phyloP scores from a whole-genome alignment of 345 rosid species.

The Bruguiera parviflora region DNA sequence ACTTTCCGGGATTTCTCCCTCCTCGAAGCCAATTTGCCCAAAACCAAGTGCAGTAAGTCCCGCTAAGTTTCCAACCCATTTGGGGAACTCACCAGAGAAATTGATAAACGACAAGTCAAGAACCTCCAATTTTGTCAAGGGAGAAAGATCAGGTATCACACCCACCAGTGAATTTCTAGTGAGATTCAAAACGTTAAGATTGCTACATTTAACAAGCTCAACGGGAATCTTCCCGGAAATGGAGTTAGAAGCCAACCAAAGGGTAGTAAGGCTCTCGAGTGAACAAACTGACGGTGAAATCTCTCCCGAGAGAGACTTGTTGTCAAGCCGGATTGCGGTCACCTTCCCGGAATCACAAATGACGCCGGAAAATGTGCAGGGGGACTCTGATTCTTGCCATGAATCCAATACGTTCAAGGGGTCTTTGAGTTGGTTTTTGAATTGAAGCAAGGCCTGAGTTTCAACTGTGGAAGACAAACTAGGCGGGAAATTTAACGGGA shows the following conservation, averaged over 20 bases:
- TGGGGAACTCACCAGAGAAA: conserved; percentile 58
- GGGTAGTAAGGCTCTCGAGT: conserved; percentile 42
- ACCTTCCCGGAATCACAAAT: conserved; percentile 47
- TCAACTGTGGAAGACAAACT: conserved; percentile 39
- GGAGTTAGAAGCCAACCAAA: conserved; percentile 44
- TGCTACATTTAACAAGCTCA: conserved; percentile 40
- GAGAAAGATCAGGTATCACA: conserved; percentile 56
- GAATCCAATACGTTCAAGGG: conserved; percentile 53
- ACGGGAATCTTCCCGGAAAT: conserved; percentile 59
- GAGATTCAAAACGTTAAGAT: conserved; percentile 58
- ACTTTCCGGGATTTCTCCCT: conserved; percentile 51
- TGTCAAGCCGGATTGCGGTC: conserved; percentile 42
- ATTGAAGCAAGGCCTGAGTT: conserved; percentile 55
- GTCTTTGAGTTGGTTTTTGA: conserved; percentile 61
- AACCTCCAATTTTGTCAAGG: conserved; percentile 37
- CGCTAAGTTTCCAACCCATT: conserved; percentile 65
- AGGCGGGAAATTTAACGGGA: conserved; percentile 37
- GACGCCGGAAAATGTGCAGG: conserved; percentile 62
- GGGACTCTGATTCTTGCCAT: conserved; percentile 58
- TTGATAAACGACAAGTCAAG: conserved; percentile 54
- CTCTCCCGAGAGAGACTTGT: conserved; percentile 52
- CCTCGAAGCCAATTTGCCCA: conserved; percentile 43
- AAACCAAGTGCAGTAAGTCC: conserved; percentile 42
- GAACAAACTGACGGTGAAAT: conserved; percentile 57
- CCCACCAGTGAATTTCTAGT: conserved; percentile 51